Base-by-base conservation (phyloP, 2,329 filamentous ascomycete genomes). In the Tympanopsis confertula region DNA sequence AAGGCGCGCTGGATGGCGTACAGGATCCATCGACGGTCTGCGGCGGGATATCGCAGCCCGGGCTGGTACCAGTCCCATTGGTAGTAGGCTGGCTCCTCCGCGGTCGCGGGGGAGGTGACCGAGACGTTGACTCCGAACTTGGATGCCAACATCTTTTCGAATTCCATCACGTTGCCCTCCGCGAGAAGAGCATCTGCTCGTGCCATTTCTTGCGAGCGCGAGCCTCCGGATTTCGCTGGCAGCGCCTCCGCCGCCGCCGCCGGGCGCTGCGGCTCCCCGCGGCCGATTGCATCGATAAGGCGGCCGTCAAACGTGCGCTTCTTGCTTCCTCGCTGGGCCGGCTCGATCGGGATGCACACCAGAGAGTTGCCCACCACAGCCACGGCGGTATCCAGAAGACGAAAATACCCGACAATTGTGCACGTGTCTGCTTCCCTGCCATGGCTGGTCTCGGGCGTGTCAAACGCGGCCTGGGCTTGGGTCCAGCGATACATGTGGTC, bases 221-320 rank as follows among this genome's bases (percentile, higher is more conserved):
- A 54, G 57, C 4, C 47, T 35, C 5, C 51, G 40, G 2, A 49
- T 50, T 4, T 57, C 55, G 38, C 38, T 20, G 47, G 47, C 42
- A 54, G 55, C 4, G 39, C 41, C 35, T 50, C 57, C 43, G 62
- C 22, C 7, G n/a, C 22, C 22, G 7, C 22, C n/a, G 22, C 22
- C 22, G 22, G 22, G 7, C 22, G 22, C 10, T 58, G 55, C 1
- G 64, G 49, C 4, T 72, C 60, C 3, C 80, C 82, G 42, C 78
- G 78, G 2, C 82, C 80, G 38, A 88, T 74, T 0, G 82, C 82
- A 50, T 88, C 82, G 22, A 84, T 80, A 19, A 88, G 60, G 5
- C 84, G 63, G 5, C 80, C 78, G 37, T 74, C 69, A 1, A 64
- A 61, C 28, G 69, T 69, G 26, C 70, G 64, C 55, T 73, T 70